Evolutionary conservation across 1,284 basidiomycete species (phyloP).

Genomic region (Naganishia albida): DNA sequence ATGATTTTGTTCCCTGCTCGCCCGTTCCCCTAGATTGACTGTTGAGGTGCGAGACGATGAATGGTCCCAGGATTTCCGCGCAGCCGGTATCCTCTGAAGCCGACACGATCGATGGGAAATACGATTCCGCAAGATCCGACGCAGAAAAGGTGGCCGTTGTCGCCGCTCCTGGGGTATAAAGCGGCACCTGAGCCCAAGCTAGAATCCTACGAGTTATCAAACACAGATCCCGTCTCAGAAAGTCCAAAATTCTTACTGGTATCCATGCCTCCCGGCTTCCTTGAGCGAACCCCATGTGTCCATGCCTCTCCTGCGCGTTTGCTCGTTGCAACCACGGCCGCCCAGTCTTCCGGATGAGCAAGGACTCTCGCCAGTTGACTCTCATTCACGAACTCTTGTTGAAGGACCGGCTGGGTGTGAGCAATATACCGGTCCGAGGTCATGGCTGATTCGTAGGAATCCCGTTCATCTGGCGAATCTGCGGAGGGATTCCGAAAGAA

Average conservation of each 20-base stretch:
- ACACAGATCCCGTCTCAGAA: background rate
- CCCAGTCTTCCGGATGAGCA: conserved; percentile 34
- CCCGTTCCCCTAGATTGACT: background rate
- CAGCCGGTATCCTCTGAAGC: conserved; percentile 30
- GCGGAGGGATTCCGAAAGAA: conserved; percentile 40
- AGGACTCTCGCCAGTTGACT: conserved; percentile 35
- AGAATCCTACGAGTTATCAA: background rate
- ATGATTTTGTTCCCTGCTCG: background rate
- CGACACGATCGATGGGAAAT: conserved; percentile 14
- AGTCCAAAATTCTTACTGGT: conserved; percentile 1
- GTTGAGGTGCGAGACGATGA: conserved; percentile 17
- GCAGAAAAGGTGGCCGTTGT: conserved; percentile 26
- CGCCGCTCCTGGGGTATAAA: conserved; percentile 30
- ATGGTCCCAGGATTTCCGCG: conserved; percentile 21
- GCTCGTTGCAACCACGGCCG: conserved; percentile 42
- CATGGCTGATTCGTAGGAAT: conserved; percentile 37
- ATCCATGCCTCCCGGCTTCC: background rate
- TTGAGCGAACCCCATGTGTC: conserved; percentile 35
- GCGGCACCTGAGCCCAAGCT: conserved; percentile 28
- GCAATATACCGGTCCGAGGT: conserved; percentile 20
- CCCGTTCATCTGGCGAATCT: conserved; percentile 18
- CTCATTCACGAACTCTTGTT: conserved; percentile 33
- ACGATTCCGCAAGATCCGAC: background rate
- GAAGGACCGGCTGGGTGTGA: conserved; percentile 37
- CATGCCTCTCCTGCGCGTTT: conserved; percentile 45